Percentiles rank a stretch among this genome's conserved stretches.
Conservation (phyloP, 306 rosid species). For the Prosopis cineraria region DNA sequence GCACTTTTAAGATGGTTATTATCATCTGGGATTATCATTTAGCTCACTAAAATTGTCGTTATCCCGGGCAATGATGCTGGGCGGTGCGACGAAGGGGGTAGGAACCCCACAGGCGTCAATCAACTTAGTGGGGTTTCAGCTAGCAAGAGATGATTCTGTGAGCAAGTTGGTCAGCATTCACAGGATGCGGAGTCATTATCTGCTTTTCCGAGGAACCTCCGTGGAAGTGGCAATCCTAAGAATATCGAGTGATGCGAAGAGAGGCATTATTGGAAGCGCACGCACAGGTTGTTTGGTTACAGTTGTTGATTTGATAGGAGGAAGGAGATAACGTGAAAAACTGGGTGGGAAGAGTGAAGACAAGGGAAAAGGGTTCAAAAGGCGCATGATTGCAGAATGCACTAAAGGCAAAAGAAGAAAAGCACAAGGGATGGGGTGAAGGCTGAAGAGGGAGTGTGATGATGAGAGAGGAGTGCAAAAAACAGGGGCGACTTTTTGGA, state of each 20-base stretch:
- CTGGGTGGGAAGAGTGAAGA: neutral
- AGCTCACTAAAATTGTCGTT: neutral
- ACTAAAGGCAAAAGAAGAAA: neutral
- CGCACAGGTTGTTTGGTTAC: too few species aligned
- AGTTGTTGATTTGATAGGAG: too few species aligned
- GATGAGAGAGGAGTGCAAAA: neutral
- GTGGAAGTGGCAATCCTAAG: too few species aligned
- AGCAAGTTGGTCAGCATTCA: neutral
- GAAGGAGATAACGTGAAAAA: neutral
- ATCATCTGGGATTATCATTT: neutral
- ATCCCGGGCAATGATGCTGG: neutral
- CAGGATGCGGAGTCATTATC: conserved; percentile 15
- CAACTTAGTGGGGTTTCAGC: conserved; percentile 42
- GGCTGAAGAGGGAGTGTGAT: neutral
- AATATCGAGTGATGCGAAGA: too few species aligned
- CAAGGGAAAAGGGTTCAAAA: neutral
- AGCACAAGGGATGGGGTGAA: neutral
- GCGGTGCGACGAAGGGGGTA: conserved; percentile 1
- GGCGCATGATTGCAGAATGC: neutral
- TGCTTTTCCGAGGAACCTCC: too few species aligned
- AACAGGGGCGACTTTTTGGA: neutral
- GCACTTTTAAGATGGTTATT: neutral
- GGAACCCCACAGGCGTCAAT: conserved; percentile 9
- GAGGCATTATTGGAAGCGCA: too few species aligned
- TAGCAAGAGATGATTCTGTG: conserved; percentile 3